Conservation (phyloP, 139 green algal species). For the Coelastrella sp. region DNA sequence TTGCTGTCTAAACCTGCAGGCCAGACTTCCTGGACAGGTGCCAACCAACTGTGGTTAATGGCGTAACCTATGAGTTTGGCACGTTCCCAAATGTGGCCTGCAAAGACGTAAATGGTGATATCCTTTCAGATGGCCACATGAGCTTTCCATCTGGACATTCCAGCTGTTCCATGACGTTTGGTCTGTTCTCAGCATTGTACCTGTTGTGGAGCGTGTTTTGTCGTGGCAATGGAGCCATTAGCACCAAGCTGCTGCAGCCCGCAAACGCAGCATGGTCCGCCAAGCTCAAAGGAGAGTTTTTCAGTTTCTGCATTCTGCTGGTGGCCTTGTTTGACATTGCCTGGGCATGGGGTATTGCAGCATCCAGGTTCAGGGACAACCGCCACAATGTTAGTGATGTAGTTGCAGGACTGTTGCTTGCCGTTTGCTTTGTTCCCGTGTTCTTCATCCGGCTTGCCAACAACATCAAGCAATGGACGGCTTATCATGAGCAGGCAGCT, state of each 20-base stretch:
- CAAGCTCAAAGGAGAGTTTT: not conserved
- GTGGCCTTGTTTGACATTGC: conserved; percentile 38
- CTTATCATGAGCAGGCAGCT: not conserved
- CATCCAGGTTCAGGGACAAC: conserved; percentile 42
- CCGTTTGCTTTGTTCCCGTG: not conserved
- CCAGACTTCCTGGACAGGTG: conserved; percentile 26
- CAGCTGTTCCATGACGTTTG: conserved; percentile 28
- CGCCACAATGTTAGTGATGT: conserved; percentile 28
- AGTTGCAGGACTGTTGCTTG: conserved; percentile 18
- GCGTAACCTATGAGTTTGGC: not conserved
- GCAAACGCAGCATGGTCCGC: not conserved
- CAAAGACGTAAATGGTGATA: not conserved
- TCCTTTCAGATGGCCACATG: not conserved
- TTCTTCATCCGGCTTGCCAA: not conserved
- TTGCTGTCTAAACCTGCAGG: conserved; percentile 8
- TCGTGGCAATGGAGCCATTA: not conserved
- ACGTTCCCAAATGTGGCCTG: not conserved
- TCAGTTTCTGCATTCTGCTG: not conserved
- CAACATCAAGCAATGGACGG: not conserved
- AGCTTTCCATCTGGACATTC: conserved; percentile 25
- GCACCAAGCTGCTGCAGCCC: not conserved
- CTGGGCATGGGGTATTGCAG: conserved; percentile 38
- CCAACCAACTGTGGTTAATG: not conserved
- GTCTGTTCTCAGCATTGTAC: conserved; percentile 28
- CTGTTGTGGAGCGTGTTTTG: conserved; percentile 11